Conservation (phyloP, 495 filamentous ascomycete genomes). For the Podospora comata region DNA sequence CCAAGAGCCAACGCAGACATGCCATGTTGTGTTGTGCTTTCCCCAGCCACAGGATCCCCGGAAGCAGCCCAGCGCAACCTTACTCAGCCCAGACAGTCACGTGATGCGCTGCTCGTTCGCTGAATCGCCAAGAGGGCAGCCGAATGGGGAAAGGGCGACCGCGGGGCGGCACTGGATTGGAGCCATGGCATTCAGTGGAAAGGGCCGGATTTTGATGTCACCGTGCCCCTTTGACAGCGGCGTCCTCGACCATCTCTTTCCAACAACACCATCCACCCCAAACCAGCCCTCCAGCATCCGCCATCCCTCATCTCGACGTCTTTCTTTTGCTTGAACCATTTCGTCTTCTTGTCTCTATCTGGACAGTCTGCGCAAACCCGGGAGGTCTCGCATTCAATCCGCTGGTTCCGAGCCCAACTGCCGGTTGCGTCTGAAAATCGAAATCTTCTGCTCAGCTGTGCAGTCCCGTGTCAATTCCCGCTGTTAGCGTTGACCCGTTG, state of each 20-base stretch:
- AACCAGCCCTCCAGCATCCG: not conserved
- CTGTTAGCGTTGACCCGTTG: not conserved
- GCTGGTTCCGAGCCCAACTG: conserved; percentile 1
- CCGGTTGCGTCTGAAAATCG: conserved; percentile 3
- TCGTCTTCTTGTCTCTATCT: not conserved
- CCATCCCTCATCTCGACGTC: not conserved
- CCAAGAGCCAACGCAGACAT: not conserved
- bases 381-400: conserved; percentile 2
- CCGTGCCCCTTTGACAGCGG: conserved; percentile 19
- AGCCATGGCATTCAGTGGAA: conserved; percentile 15
- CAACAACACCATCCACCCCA: not conserved
- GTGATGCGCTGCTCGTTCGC: conserved; percentile 14
- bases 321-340: not conserved
- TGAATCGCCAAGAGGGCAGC: conserved; percentile 19
- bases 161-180: conserved; percentile 16
- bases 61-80: not conserved
- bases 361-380: not conserved
- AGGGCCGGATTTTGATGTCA: conserved; percentile 28
- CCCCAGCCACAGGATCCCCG: not conserved
- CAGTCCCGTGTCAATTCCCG: conserved; percentile 5
- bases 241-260: not conserved
- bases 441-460: not conserved
- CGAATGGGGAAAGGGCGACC: conserved; percentile 7
- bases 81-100: conserved; percentile 15
- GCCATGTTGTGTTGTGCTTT: not conserved